Evolutionary conservation across 1,139 yeast genomes (phyloP), one percentile per base, ranked within the genome.

Genomic region (Pichiaceae sp.): DNA sequence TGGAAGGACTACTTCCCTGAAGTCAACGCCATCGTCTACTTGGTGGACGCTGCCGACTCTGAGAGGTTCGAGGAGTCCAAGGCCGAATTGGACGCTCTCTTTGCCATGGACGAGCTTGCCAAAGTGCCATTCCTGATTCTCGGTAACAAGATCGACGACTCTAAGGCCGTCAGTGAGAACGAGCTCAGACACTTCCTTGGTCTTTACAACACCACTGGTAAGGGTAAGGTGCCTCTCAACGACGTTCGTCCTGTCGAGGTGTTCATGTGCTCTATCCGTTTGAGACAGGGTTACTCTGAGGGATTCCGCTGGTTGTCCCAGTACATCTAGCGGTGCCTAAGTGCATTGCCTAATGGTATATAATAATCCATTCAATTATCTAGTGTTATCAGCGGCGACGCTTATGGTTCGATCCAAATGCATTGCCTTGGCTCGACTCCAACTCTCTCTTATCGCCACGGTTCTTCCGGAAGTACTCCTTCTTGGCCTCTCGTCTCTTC

Each of bases 1-100:
- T 91, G 99, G 99, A 89, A 87, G 62, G 97, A 91, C 62, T 91
- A 91, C 63, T 91, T 93, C 79, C 99, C 98, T 39, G 98, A 91
- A 64, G 98, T 91, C 39, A 84, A 87, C 62, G 98, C 97, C 38
- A 91, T 91, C 52, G 97, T 91, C 21, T 93, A 85, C 64, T 72
- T 93, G 45, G 97, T 91, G 31, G 99, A 91, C 60, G 94, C 96
- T 40, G 97, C 97, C 42, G 98, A 91, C 59, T 80, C 94, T 34
- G 95, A 81, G 58, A 81, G 99, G 63, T 84, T 91, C 53, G 84
- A 85, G 46, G 99, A 91, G 68, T 82, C 95, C 41, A 83, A 85
- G 66, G 87, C 89, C 31, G 98, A 91, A 66, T 74, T 91, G 58
- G 97, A 91, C 56, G 89, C 94, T 27, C 72, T 91, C 49, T 82